These are phyloP conservation scores for Delitschia confertaspora DNA, from an alignment of 495 filamentous ascomycete genomes.

Conservation along the genomic window DNA sequence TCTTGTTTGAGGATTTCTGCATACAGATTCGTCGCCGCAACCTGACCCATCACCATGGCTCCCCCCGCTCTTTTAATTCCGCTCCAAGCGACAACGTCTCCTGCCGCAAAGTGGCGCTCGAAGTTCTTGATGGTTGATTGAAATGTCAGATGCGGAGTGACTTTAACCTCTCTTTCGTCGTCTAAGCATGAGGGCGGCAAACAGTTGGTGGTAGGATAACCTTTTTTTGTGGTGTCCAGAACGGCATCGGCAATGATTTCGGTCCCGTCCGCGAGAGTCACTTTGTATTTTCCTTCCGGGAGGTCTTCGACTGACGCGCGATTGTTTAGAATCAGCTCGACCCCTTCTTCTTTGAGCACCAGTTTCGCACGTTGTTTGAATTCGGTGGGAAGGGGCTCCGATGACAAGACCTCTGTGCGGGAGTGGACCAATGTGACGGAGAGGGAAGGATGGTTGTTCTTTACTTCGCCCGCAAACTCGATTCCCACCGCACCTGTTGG, in stretches of 20 bases:
- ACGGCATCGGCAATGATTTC: constrained; percentile 47
- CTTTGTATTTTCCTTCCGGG: constrained; percentile 30
- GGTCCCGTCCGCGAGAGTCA: constrained; percentile 49
- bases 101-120: constrained; percentile 49
- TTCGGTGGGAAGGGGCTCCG: constrained; percentile 58
- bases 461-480: constrained; percentile 63
- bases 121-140: constrained; percentile 41
- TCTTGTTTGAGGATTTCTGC: constrained; percentile 43
- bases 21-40: constrained; percentile 52
- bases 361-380: constrained; percentile 47
- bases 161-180: constrained; percentile 49
- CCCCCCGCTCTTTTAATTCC: constrained; percentile 64
- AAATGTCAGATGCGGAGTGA: constrained; percentile 43
- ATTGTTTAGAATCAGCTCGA: constrained; percentile 48
- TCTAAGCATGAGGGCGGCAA: constrained; percentile 43
- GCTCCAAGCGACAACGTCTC: constrained; percentile 49
- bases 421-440: constrained; percentile 62
- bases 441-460: constrained; percentile 46
- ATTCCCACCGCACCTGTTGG: constrained; percentile 56
- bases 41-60: constrained; percentile 58
- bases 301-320: constrained; percentile 38
- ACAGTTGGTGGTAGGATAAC: constrained; percentile 46
- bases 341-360: constrained; percentile 45
- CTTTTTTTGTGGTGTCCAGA: constrained; percentile 51
- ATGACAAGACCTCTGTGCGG: constrained; percentile 50